Evolutionary conservation across 2,329 filamentous ascomycete genomes (phyloP).

Genomic region (Aspergillus hortae): DNA sequence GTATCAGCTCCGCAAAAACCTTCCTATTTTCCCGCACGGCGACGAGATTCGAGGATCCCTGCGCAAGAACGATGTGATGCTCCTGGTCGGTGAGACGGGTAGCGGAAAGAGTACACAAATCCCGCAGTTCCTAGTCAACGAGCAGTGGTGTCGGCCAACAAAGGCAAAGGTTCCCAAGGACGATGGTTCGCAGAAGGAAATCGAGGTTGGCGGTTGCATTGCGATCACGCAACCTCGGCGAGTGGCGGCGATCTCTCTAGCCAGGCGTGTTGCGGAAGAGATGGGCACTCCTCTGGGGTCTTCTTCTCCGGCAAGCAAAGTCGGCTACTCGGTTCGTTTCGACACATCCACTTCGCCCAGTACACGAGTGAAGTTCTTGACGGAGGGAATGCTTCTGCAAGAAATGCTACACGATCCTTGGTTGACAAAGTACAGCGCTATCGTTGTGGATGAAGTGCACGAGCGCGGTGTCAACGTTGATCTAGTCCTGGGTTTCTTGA

Average conservation of each 20-base stretch:
- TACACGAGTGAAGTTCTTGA: constrained; percentile 89
- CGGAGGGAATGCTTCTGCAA: constrained; percentile 92
- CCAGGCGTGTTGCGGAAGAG: constrained; percentile 81
- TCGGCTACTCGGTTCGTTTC: constrained; percentile 94
- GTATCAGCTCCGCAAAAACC: constrained; percentile 56
- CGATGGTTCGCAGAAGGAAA: constrained; percentile 35
- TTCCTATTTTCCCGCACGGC: constrained; percentile 77
- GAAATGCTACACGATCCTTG: constrained; percentile 84
- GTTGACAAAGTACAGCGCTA: constrained; percentile 78
- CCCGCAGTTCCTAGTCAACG: constrained; percentile 78
- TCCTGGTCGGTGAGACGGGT: constrained; percentile 90
- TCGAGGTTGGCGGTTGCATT: constrained; percentile 70
- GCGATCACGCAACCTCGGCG: constrained; percentile 92
- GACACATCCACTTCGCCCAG: constrained; percentile 79
- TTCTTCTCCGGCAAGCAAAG: constrained; percentile 58
- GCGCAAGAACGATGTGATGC: constrained; percentile 66
- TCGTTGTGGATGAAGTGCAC: constrained; percentile 95
- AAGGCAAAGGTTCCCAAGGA: constrained; percentile 47
- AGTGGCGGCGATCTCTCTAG: constrained; percentile 89
- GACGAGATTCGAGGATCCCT: constrained; percentile 66
- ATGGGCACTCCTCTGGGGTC: constrained; percentile 63
- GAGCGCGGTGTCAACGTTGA: constrained; percentile 95
- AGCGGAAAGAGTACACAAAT: constrained; percentile 97
- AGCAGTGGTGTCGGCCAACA: constrained; percentile 71
- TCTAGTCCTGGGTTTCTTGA: constrained; percentile 81